Base-by-base conservation (phyloP, 2,329 filamentous ascomycete species). In the Paramyrothecium roridum region DNA sequence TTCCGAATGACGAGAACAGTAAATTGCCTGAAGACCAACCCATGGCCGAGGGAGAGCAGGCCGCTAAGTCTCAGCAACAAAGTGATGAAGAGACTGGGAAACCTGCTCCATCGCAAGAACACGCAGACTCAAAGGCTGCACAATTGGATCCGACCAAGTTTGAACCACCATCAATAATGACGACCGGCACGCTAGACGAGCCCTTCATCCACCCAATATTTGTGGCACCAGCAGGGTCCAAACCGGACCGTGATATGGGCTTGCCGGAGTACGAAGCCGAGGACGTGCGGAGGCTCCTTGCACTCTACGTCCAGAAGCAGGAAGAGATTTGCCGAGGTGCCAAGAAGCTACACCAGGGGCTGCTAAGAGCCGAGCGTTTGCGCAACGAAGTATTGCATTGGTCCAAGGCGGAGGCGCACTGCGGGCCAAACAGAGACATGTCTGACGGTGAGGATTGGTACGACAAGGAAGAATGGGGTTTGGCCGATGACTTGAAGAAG, bases 381-480 rank as follows among this genome's bases (percentile, higher is more conserved):
- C 82, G 90, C 26, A 85, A 84, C 63, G 81, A 85, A 20, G 89
- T 95, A 3, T 80, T 88, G 67, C 82, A 84, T 61, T 92, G 89
- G 87, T 82, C 86, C 61, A 91, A 91, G 68, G 87, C 90, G 2
- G 90, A 93, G 73, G 89, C 82, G 21, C 90, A 93, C 65, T 79
- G 77, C 52, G 84, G 85, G 2, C 67, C 76, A 19, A 84, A 86
- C 67, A 71, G 86, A 51, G 89, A 93, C 69, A 86, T 95, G 86
- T 92, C 88, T 52, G 91, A 96, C 67, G 90, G 90, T 12, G 91
- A 96, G 75, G 91, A 96, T 68, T 96, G 90, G 89, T 93, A 92
- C 67, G 91, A 96, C 70, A 84, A 83, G 65, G 87, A 91, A 53
- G 88, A 91, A 73, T 93, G 90, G 89, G 84, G 83, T 0, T 70